Conservation (phyloP, 768 basidiomycete genomes). For the Tremella mesenterica region DNA sequence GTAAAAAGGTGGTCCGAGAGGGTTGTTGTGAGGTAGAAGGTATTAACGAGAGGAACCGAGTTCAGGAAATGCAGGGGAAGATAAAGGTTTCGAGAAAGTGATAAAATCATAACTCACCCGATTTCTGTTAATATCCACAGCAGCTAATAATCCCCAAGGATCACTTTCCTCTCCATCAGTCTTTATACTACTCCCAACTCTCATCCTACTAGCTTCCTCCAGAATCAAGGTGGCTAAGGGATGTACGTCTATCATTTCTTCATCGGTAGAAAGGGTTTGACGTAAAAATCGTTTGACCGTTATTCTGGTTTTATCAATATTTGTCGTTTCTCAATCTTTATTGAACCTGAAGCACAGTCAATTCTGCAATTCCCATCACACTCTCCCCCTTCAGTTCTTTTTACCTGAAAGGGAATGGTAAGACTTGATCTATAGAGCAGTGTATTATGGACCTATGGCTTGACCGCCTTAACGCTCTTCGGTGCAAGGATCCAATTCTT, state of each 20-base stretch:
- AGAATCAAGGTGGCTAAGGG: conserved; percentile 73
- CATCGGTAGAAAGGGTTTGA: conserved; percentile 65
- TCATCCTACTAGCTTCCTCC: conserved; percentile 52
- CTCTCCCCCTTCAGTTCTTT: no score
- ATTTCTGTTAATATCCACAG: conserved; percentile 66
- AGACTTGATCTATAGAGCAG: no score
- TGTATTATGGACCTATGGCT: no score
- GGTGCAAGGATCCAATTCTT: no score
- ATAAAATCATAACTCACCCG: conserved; percentile 47
- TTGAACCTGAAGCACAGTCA: not conserved
- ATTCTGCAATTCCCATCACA: no score
- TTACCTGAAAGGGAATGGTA: no score
- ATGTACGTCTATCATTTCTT: conserved; percentile 60
- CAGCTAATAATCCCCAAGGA: conserved; percentile 78
- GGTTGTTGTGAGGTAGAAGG: not conserved
- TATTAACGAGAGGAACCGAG: not conserved
- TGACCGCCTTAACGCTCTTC: no score
- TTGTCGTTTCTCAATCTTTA: not conserved
- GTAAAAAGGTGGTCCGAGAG: no score
- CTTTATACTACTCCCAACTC: conserved; percentile 76
- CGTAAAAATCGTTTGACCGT: conserved; percentile 52
- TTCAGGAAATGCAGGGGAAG: not conserved
- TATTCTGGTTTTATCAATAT: no score
- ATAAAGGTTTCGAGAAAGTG: not conserved
- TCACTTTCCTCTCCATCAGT: conserved; percentile 83